Base-by-base conservation (phyloP, 768 basidiomycete genomes). In the Lepiota venenata region DNA sequence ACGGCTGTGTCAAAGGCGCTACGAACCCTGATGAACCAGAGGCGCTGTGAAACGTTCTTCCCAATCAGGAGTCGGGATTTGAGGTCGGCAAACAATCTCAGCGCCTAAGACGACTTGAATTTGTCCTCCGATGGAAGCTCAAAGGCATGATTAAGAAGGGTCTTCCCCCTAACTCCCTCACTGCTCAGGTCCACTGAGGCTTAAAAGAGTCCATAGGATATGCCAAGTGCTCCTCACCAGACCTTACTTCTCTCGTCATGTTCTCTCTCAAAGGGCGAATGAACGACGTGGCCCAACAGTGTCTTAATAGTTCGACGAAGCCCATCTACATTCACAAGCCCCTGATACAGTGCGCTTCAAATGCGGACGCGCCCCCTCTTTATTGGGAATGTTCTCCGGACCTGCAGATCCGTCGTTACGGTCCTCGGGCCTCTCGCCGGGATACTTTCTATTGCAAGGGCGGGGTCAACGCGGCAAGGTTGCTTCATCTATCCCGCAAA, bases 361-460 rank as follows among this genome's bases (percentile, higher is more conserved):
- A 43, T 43, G n/a, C 41, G 12, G 39, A 52, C 25, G 40, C 41
- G n/a, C 50, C 50, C 36, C 50, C 50, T 22, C n/a, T 41, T 36
- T 52, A 52, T 21, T 52, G 41, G 50, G 50, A 52, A 22, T 43
- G 22, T 22, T 41, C 42, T 35, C 50, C 50, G 7, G 15, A 52
- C 18, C 12, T 52, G 15, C 41, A 22, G 32, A 36, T 52, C 50
- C 29, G 42, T 16, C 50, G 50, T 10, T 52, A 52, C 15, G 60
- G 60, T 9, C 57, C 60, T n/a, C 56, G 60, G 3, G 40, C 56
- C 15, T 25, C 50, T 21, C 36, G 48, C 27, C 18, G 44, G 21
- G 60, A 60, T 32, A 42, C 45, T n/a, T 60, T 52, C 50, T 50
- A 47, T 10, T 60, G 60, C 39, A 58, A 56, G 43, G 60, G 57